phyloP scores from a whole-genome alignment of 495 filamentous ascomycete genomes.

The Aspergillus homomorphus region DNA sequence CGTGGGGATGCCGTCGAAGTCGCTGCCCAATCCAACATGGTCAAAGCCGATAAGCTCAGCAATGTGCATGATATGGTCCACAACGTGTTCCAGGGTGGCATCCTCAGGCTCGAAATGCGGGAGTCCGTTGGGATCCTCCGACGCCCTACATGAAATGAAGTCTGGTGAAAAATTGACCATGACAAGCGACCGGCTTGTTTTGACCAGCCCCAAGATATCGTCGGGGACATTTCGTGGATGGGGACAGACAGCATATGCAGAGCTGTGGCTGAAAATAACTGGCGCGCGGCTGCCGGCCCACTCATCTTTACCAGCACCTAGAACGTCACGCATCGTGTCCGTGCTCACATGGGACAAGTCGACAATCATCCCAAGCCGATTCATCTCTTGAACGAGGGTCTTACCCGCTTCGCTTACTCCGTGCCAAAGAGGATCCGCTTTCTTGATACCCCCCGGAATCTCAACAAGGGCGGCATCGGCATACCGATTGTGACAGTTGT shows the following conservation, averaged over 20 bases:
- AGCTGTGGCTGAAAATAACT: slow-evolving; percentile 58
- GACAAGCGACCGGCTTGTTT: slow-evolving; percentile 51
- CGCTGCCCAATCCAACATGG: slow-evolving; percentile 60
- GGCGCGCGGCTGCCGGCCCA: slow-evolving; percentile 47
- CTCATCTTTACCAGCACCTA: slow-evolving; percentile 43
- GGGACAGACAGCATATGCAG: slow-evolving; percentile 49
- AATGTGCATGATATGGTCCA: slow-evolving; percentile 59
- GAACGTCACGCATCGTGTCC: slow-evolving; percentile 54
- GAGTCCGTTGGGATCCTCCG: slow-evolving; percentile 42
- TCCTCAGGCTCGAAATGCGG: slow-evolving; percentile 54
- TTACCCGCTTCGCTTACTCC: slow-evolving; percentile 70
- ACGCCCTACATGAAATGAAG: slow-evolving; percentile 62
- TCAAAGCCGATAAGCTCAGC: slow-evolving; percentile 55
- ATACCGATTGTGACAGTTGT: slow-evolving; percentile 90
- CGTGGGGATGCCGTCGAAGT: slow-evolving; percentile 58
- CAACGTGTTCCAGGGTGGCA: slow-evolving; percentile 76
- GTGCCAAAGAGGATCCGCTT: slow-evolving; percentile 48
- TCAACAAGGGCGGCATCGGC: slow-evolving; percentile 75
- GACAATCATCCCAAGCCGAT: slow-evolving; percentile 50
- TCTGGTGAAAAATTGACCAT: slow-evolving; percentile 67
- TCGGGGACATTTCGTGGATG: slow-evolving; percentile 61
- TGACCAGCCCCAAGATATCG: slow-evolving; percentile 53
- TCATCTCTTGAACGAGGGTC: slow-evolving; percentile 57
- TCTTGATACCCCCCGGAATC: slow-evolving; percentile 41
- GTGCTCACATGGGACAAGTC: slow-evolving; percentile 55